These are phyloP conservation scores for Fusarium annulatum DNA, from an alignment of 2,329 filamentous ascomycete species.

Conservation along the genomic window DNA sequence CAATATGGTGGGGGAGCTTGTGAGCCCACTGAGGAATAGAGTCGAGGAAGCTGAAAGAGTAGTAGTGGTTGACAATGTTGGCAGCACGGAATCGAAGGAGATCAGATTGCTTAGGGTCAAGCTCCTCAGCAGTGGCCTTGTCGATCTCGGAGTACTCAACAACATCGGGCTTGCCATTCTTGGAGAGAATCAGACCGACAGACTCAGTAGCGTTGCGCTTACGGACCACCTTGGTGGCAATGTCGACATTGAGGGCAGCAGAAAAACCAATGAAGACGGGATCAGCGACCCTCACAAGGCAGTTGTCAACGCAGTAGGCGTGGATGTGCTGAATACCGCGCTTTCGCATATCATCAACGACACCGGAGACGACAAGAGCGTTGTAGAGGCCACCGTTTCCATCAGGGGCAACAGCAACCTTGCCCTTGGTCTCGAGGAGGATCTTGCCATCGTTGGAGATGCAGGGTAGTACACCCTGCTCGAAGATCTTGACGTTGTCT, in stretches of 20 bases:
- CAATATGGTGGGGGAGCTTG: slow-evolving; percentile 93
- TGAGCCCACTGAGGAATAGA: slow-evolving; percentile 87
- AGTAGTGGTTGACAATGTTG: slow-evolving; percentile 99
- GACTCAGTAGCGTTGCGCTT: slow-evolving; percentile 97
- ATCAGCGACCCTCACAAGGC: slow-evolving; percentile 98
- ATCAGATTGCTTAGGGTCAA: slow-evolving; percentile 81
- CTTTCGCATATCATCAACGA: slow-evolving; percentile 87
- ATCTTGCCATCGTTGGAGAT: slow-evolving; percentile 99
- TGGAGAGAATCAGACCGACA: slow-evolving; percentile 91
- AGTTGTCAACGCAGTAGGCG: slow-evolving; percentile 99
- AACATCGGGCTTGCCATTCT: slow-evolving; percentile 96
- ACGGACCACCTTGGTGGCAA: slow-evolving; percentile 98
- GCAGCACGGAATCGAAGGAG: slow-evolving; percentile 96
- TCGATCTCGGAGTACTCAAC: slow-evolving; percentile 99
- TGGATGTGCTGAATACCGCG: slow-evolving; percentile 95
- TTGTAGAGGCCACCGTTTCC: slow-evolving; percentile 98
- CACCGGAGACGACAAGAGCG: slow-evolving; percentile 82
- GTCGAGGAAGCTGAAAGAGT: slow-evolving; percentile 92
- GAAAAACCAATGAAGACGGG: slow-evolving; percentile 95
- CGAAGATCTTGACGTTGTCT: slow-evolving; percentile 91
- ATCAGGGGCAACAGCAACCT: slow-evolving; percentile 93
- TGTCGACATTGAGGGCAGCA: slow-evolving; percentile 87
- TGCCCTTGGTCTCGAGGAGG: slow-evolving; percentile 87
- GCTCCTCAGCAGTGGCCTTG: slow-evolving; percentile 85
- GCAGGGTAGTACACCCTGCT: slow-evolving; percentile 96